Evolutionary conservation across 148 eudicot genomes (phyloP).

Genomic region (Rhododendron henanense): DNA sequence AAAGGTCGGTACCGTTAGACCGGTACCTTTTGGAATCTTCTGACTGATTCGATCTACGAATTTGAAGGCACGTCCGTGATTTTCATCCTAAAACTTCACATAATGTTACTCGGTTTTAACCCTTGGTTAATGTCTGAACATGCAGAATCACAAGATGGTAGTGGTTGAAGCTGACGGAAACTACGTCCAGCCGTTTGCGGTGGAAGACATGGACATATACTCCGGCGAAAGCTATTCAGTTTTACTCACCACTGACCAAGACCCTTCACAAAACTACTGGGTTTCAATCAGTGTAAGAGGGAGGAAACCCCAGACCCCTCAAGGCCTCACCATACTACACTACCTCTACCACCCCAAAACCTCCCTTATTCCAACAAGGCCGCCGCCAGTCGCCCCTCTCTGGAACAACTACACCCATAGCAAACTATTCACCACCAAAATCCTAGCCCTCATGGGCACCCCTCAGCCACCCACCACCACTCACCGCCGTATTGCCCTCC

Average conservation of each 20-base stretch:
- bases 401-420: slow-evolving; percentile 64
- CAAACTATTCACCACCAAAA: slow-evolving; percentile 45
- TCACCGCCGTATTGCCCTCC: slow-evolving; percentile 45
- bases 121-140: not conserved
- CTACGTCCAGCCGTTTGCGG: slow-evolving; percentile 57
- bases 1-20: not conserved
- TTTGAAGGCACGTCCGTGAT: not conserved
- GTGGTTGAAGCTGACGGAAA: slow-evolving; percentile 92
- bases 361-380: slow-evolving; percentile 34
- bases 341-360: slow-evolving; percentile 31
- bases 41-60: not conserved
- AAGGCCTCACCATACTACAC: slow-evolving; percentile 59
- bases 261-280: slow-evolving; percentile 66
- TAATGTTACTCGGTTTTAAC: not conserved
- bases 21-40: not conserved
- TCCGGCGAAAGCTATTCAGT: slow-evolving; percentile 91
- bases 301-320: slow-evolving; percentile 62
- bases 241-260: slow-evolving; percentile 55
- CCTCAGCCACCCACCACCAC: slow-evolving; percentile 37
- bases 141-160: slow-evolving; percentile 66
- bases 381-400: slow-evolving; percentile 54
- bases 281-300: slow-evolving; percentile 65
- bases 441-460: slow-evolving; percentile 45
- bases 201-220: slow-evolving; percentile 70
- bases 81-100: not conserved